Conservation (phyloP, 2,329 filamentous ascomycete species). For the Penicillium psychrosexuale region DNA sequence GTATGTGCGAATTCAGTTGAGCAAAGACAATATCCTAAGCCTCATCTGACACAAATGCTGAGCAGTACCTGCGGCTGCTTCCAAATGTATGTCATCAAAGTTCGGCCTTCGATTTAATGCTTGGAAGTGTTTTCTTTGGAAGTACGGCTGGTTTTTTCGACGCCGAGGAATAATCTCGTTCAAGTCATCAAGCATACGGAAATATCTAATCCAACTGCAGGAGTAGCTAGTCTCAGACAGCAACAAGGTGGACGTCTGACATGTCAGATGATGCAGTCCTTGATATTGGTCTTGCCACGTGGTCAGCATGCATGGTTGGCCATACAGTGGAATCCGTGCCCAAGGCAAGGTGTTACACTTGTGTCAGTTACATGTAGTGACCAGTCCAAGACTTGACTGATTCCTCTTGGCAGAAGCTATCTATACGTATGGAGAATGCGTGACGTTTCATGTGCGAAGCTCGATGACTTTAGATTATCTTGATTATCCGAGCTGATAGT, state of each 20-base stretch:
- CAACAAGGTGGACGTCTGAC: not conserved
- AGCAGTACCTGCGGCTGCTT: not conserved
- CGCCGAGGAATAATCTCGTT: not conserved
- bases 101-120: not conserved
- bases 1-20: not conserved
- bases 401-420: not conserved
- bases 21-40: not conserved
- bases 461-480: not conserved
- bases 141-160: not conserved
- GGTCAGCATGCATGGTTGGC: not conserved
- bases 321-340: not conserved
- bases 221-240: not conserved
- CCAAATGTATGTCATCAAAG: not conserved
- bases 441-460: no score
- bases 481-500: not conserved
- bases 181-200: not conserved
- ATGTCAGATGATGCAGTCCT: not conserved
- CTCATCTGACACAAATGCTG: not conserved
- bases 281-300: not conserved
- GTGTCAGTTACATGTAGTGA: not conserved
- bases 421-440: no score
- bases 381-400: no score
- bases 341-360: not conserved
- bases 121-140: not conserved
- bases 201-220: not conserved